These are phyloP conservation scores for Marchantia paleacea DNA, from an alignment of 225 moss, liverwort and hornwort genomes.

Conservation along the genomic window DNA sequence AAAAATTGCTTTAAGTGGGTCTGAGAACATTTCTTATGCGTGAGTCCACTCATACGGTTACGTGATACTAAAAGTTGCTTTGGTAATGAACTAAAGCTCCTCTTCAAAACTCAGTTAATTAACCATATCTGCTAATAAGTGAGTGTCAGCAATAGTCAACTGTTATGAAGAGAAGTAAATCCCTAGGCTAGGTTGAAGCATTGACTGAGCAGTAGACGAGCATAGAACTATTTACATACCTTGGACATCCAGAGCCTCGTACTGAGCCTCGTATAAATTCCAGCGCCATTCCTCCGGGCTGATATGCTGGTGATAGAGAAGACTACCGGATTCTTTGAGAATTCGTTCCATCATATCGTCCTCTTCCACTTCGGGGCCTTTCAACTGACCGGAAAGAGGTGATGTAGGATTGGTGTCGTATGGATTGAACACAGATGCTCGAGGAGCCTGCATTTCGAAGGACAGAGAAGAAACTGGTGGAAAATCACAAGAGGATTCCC, in stretches of 20 bases:
- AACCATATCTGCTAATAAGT: no score
- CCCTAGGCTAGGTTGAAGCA: neutral
- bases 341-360: conserved; percentile 15
- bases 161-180: no score
- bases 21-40: no score
- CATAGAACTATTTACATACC: neutral
- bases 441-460: conserved; percentile 6
- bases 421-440: conserved; percentile 19
- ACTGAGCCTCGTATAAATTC: conserved; percentile 27
- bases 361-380: conserved; percentile 4
- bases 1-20: no score
- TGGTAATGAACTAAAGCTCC: no score
- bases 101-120: no score
- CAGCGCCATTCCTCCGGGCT: conserved; percentile 46
- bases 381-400: neutral
- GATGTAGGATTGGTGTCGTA: neutral
- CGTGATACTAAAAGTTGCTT: no score
- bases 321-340: conserved; percentile 28
- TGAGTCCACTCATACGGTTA: no score
- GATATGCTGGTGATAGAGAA: conserved; percentile 27
- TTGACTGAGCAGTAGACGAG: neutral
- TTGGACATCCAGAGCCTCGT: neutral
- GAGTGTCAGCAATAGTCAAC: no score
- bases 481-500: conserved; percentile 14
- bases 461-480: conserved; percentile 22